Conservation (phyloP, 2,329 filamentous ascomycete species). For the Hypoxylon sp. region DNA sequence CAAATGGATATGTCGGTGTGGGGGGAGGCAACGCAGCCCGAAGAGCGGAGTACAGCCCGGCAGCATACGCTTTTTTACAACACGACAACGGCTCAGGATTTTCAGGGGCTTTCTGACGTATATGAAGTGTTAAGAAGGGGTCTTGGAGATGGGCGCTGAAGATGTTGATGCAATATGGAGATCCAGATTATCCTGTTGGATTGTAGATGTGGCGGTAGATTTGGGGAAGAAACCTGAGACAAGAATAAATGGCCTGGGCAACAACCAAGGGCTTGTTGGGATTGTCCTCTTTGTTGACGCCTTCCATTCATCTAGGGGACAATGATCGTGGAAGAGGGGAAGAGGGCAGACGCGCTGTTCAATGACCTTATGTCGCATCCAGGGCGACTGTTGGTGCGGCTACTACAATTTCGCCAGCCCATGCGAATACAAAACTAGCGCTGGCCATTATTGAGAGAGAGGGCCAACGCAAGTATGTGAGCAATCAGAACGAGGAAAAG, state of each 20-base stretch:
- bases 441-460: slow-evolving; percentile 32
- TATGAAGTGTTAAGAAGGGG: slow-evolving; percentile 15
- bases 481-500: slow-evolving; percentile 7
- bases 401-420: slow-evolving; percentile 25
- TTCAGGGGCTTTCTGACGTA: slow-evolving; percentile 22
- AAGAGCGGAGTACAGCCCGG: slow-evolving; percentile 40
- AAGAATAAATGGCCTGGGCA: slow-evolving; percentile 39
- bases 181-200: slow-evolving; percentile 22
- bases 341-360: slow-evolving; percentile 20
- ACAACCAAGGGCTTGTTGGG: slow-evolving; percentile 46
- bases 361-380: slow-evolving; percentile 39
- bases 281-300: slow-evolving; percentile 44
- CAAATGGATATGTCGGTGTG: slow-evolving; percentile 33
- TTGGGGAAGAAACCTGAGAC: slow-evolving; percentile 39
- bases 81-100: slow-evolving; percentile 25
- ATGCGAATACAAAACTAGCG: slow-evolving; percentile 29
- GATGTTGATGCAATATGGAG: slow-evolving; percentile 28
- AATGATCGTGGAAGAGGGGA: slow-evolving; percentile 35
- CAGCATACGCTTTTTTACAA: slow-evolving; percentile 38
- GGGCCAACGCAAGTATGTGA: slow-evolving; percentile 27
- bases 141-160: slow-evolving; percentile 2
- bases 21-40: slow-evolving; percentile 28
- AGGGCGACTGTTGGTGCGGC: slow-evolving; percentile 10
- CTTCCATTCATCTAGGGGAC: slow-evolving; percentile 40
- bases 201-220: slow-evolving; percentile 33